Base-by-base conservation (phyloP, 768 basidiomycete species). In the Pleurotus giganteus region DNA sequence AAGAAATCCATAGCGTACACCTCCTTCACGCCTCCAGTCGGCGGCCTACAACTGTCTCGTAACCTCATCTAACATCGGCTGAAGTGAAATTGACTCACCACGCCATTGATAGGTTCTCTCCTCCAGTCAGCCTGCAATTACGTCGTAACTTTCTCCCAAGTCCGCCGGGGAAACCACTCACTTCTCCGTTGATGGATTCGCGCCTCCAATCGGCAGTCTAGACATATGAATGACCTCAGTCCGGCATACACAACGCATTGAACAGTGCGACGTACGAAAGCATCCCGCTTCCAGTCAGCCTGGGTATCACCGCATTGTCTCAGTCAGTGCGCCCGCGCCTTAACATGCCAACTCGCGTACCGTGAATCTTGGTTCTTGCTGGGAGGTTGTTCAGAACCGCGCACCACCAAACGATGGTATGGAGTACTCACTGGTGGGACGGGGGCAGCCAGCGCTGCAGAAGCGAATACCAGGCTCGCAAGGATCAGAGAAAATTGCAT, bases 401-500 rank as follows among this genome's bases (percentile, higher is more conserved):
- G 21, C n/a, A 50, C 12, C 21, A 19, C 11, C 19, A 23, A 21
- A 7, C 7, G 23, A 23, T 17, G 23, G 24, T 15, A 45, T 15
- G n/a, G 17, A 34, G n/a, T 34, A 36, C 39, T 34, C 49, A 51
- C 32, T 17, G 8, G 19, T 11, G 19, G 19, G 24, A 32, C 49
- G 19, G 49, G 49, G n/a, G 49, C 49, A 39, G 49, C 49, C 21
- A 51, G 34, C 13, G 34, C 34, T 51, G 34, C 24, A 3, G 49
- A 51, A 23, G 21, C 49, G 21, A 51, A 34, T 51, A 34, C 34
- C 21, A 51, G 31, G 21, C 31, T 51, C 31, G 34, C 49, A 9
- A 51, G 37, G 31, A 51, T 51, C n/a, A 37, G 32, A 37, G 29
- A 36, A 13, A 51, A 37, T 37, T 51, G n/a, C 49, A 51, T 51